Evolutionary conservation across 1,139 yeast species (phyloP).

Genomic region (Candida glucosophila): DNA sequence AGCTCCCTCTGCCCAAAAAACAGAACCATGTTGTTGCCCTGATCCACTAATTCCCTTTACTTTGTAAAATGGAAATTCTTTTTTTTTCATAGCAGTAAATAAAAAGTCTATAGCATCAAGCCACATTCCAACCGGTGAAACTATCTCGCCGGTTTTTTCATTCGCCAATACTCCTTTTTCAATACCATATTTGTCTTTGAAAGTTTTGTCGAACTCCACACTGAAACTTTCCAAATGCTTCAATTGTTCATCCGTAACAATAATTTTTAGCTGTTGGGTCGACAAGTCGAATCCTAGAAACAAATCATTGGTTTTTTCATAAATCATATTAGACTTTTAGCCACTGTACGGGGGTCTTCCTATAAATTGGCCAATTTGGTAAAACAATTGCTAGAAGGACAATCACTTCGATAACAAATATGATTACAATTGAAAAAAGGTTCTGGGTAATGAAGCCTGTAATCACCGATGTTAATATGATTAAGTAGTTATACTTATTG

Average conservation of each 20-base stretch:
- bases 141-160: conserved; percentile 45
- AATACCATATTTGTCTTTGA: conserved; percentile 48
- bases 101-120: conserved; percentile 70
- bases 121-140: conserved; percentile 89
- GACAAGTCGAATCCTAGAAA: conserved; percentile 79
- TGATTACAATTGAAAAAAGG: conserved; percentile 24
- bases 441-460: conserved; percentile 39
- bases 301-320: conserved; percentile 14
- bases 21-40: conserved; percentile 90
- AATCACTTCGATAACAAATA: conserved; percentile 26
- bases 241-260: conserved; percentile 51
- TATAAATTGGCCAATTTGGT: conserved; percentile 52
- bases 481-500: conserved; percentile 11
- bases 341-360: conserved; percentile 38
- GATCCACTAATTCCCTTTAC: conserved; percentile 79
- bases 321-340: conserved; percentile 20
- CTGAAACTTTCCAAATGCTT: conserved; percentile 47
- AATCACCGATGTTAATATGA: conserved; percentile 27
- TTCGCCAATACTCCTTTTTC: conserved; percentile 61
- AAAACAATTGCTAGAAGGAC: conserved; percentile 33
- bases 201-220: conserved; percentile 66
- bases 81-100: conserved; percentile 43
- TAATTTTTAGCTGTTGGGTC: conserved; percentile 80
- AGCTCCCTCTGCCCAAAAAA: conserved; percentile 60
- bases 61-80: conserved; percentile 45